Conservation (phyloP, 805 yeast genomes). For the Saturnispora kantuleensis region DNA sequence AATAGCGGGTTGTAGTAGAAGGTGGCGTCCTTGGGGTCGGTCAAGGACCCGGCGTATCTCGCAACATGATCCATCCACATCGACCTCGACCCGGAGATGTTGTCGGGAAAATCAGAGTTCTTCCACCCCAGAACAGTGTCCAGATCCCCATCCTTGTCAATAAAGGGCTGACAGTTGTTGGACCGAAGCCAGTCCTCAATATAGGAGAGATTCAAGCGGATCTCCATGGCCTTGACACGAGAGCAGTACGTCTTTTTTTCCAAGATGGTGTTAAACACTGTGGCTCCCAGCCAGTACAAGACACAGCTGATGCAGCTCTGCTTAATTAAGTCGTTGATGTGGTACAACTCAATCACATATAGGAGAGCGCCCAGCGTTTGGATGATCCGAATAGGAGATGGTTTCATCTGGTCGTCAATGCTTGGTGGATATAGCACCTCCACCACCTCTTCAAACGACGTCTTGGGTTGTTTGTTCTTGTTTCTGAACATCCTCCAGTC, state of each 20-base stretch:
- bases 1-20: constrained; percentile 59
- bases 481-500: constrained; percentile 46
- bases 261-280: constrained; percentile 64
- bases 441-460: constrained; percentile 58
- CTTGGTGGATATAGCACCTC: constrained; percentile 80
- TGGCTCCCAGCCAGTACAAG: constrained; percentile 65
- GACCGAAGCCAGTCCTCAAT: constrained; percentile 90
- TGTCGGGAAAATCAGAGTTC: constrained; percentile 26
- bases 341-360: constrained; percentile 73
- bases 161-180: constrained; percentile 42
- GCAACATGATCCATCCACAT: constrained; percentile 22
- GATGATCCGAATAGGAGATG: constrained; percentile 78
- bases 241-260: constrained; percentile 62
- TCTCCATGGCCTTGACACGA: constrained; percentile 80
- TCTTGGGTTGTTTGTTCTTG: constrained; percentile 29
- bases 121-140: constrained; percentile 14
- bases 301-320: constrained; percentile 73
- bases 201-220: constrained; percentile 74
- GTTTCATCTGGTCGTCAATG: constrained; percentile 66
- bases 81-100: constrained; percentile 17
- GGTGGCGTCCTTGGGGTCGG: constrained; percentile 38
- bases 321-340: constrained; percentile 67
- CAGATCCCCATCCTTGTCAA: constrained; percentile 19
- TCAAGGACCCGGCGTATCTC: constrained; percentile 21
- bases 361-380: constrained; percentile 84